Evolutionary conservation across 306 rosid species (phyloP).

Genomic region (Lathyrus sativus): DNA sequence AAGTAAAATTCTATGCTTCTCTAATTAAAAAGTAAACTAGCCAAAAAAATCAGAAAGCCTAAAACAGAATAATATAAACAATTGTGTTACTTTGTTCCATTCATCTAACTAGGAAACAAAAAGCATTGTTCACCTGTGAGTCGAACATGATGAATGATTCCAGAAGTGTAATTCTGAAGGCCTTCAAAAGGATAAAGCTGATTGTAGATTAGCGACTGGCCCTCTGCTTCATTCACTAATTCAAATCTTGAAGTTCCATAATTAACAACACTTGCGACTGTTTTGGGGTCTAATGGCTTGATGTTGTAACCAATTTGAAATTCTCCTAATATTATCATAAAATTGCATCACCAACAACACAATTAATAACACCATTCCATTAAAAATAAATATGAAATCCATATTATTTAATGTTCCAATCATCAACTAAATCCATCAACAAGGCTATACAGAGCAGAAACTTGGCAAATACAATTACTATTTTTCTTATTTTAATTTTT

Average conservation of each 20-base stretch:
- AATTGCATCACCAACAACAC: background rate
- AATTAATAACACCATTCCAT: conserved; percentile 1
- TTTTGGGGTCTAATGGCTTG: conserved; percentile 66
- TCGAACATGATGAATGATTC: conserved; percentile 86
- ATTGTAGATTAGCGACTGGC: conserved; percentile 67
- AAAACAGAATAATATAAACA: conserved; percentile 6
- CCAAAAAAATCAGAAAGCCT: background rate
- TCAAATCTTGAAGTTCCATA: conserved; percentile 52
- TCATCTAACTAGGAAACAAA: conserved; percentile 22
- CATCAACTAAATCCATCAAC: background rate
- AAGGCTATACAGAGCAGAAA: conserved; percentile 1
- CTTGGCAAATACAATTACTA: background rate
- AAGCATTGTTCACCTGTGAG: conserved; percentile 54
- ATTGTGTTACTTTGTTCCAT: background rate
- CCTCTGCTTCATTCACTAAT: conserved; percentile 54
- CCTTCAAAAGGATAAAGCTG: conserved; percentile 85
- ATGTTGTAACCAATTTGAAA: conserved; percentile 71
- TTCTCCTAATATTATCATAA: conserved; percentile 56
- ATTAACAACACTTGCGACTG: conserved; percentile 61
- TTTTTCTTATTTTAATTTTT: background rate
- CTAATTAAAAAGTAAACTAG: conserved; percentile 10
- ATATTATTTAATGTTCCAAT: background rate
- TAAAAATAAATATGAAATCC: conserved; percentile 1
- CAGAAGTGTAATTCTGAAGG: conserved; percentile 84
- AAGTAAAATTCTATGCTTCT: background rate